Percentiles rank a stretch among this genome's conserved stretches.
phyloP scores from a whole-genome alignment of 2,329 filamentous ascomycete genomes.

The Thermoascus crustaceus region DNA sequence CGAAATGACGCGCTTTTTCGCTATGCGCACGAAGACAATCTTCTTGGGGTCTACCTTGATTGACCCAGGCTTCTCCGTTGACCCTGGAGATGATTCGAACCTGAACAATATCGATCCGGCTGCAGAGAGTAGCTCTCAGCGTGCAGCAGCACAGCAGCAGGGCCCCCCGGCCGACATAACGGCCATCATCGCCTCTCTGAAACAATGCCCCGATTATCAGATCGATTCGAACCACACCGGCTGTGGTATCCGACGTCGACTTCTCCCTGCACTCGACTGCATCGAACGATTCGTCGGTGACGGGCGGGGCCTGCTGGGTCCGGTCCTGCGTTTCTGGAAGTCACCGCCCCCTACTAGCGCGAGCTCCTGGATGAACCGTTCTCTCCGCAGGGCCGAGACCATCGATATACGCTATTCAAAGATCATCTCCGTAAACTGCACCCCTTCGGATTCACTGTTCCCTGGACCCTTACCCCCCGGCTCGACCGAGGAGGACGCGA shows the following conservation, averaged over 20 bases:
- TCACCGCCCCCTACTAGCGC: constrained; percentile 9
- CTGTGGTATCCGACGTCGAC: constrained; percentile 34
- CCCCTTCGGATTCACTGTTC: not conserved
- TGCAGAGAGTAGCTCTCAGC: constrained; percentile 5
- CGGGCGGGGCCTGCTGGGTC: constrained; percentile 22
- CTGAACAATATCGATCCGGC: constrained; percentile 3
- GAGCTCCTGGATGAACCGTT: constrained; percentile 11
- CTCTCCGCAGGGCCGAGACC: constrained; percentile 8
- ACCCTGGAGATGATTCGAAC: constrained; percentile 10
- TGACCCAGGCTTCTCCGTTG: constrained; percentile 23
- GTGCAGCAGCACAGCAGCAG: constrained; percentile 4
- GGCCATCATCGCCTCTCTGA: constrained; percentile 29
- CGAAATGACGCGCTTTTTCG: constrained; percentile 37
- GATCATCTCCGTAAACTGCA: constrained; percentile 6
- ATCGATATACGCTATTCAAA: constrained; percentile 10
- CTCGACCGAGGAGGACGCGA: constrained; percentile 23
- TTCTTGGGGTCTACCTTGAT: constrained; percentile 34
- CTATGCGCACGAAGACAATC: constrained; percentile 32
- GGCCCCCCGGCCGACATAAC: constrained; percentile 22
- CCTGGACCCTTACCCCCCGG: constrained; percentile 5
- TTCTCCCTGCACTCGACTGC: constrained; percentile 31
- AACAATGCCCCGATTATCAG: constrained; percentile 36
- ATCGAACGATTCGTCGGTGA: constrained; percentile 30
- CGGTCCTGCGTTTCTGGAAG: constrained; percentile 13
- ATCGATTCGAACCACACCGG: constrained; percentile 34